Base-by-base conservation (phyloP, 2,329 filamentous ascomycete genomes). In the Alternaria ventricosa region DNA sequence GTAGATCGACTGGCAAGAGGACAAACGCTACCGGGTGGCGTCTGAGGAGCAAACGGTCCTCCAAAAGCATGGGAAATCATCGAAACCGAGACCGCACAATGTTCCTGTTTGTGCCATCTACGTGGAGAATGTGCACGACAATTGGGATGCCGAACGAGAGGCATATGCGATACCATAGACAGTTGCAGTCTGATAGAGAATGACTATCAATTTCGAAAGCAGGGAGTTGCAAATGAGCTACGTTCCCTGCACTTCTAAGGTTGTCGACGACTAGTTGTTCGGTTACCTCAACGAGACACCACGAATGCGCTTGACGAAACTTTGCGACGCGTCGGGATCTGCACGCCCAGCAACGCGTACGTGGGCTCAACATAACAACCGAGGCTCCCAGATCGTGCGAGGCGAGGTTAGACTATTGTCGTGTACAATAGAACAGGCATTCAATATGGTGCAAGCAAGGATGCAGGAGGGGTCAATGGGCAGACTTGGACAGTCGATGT, bases 11-110 rank as follows among this genome's bases (percentile, higher is more conserved):
- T 18, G 15, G 43, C 13, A 13, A 45, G 18, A 36, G 20, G 13
- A 25, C 43, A 33, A 56, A 28, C 5, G 10, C 44, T 69, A 6
- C 80, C 80, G 0, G 57, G 77, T 41, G 33, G 28, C 28, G 30
- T 22, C 12, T 6, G 30, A n/a, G 30, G 30, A 25, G 8, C 12
- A 20, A 23, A 13, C 7, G 10, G 23, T 41, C 10, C 36, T 36
- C 30, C 22, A 20, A 36, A 30, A 36, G 23, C 20, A 13, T 36
- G 20, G 28, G n/a, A 15, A 23, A 41, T 15, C 3, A 7, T 33
- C 15, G 20, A n/a, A 4, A 11, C 49, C 49, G 20, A n/a, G 23
- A 36, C 3, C 3, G 49, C 36, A 10, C 13, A 33, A 25, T 25
- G 9, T 10, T 53, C 20, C 20, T 9, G 15, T 5, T 23, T 51